These are phyloP conservation scores for Phellopilus nigrolimitatus DNA, from an alignment of 1,284 basidiomycete species.

Conservation along the genomic window DNA sequence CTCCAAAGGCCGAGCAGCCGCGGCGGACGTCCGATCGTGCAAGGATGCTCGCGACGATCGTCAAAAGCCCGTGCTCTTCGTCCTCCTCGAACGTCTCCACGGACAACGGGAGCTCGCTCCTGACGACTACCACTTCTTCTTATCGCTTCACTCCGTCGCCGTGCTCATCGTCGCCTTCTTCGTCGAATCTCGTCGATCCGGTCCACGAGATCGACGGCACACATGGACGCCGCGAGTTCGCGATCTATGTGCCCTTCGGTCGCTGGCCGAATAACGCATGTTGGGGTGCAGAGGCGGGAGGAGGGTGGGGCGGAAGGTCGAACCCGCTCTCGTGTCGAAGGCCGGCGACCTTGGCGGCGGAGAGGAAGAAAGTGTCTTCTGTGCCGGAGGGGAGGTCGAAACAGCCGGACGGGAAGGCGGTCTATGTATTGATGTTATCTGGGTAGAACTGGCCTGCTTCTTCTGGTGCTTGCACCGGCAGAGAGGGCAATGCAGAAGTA, in stretches of 20 bases:
- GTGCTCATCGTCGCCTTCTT: background rate
- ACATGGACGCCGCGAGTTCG: slow-evolving; percentile 14
- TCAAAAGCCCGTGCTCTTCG: slow-evolving; percentile 7
- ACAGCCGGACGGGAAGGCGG: no score
- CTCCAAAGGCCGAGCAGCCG: background rate
- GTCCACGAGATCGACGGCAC: background rate
- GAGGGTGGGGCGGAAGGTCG: no score
- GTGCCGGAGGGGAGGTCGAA: no score
- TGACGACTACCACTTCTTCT: slow-evolving; percentile 15
- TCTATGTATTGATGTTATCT: no score
- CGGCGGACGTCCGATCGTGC: background rate
- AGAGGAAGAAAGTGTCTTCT: no score
- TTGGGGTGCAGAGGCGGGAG: no score
- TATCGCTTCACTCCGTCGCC: slow-evolving; percentile 14
- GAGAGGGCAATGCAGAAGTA: no score
- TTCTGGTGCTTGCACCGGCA: no score
- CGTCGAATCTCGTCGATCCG: background rate
- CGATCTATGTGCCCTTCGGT: slow-evolving; percentile 12
- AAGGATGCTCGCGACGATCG: slow-evolving; percentile 9
- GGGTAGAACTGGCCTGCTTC: no score
- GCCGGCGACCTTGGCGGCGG: no score
- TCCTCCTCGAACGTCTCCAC: slow-evolving; percentile 3
- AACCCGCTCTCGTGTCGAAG: no score
- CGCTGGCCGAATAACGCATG: no score
- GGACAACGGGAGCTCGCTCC: slow-evolving; percentile 8